Evolutionary conservation across 805 yeast species (phyloP), one percentile per base, ranked within the genome.

Genomic region (Henningerozyma blattae): DNA sequence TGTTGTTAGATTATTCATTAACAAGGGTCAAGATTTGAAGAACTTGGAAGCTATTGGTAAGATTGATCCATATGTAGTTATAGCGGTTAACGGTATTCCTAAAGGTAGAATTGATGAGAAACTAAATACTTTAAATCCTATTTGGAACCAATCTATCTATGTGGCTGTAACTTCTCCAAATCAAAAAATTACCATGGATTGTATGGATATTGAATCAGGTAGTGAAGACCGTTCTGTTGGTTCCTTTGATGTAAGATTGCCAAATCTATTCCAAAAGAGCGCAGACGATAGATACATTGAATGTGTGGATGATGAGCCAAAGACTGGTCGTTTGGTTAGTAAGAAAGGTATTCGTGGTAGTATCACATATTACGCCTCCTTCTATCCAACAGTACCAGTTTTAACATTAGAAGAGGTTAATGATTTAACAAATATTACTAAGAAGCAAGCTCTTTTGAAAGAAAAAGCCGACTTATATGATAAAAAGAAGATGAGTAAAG

Each of bases 201-300:
- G 77, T 5, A 82, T 91, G 95, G 97, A 91, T 59, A 81, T 80
- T 22, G 89, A 87, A 59, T 70, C 69, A 38, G 68, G 62, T 34
- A 72, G 79, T n/a, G 72, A 75, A 28, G 98, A 91, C 58, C 75
- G 95, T 48, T 72, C 93, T 4, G 68, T 91, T 32, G 99, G 99
- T 34, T 69, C 78, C 3, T 78, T 83, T 60, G 78, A 77, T 47
- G 59, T 91, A 15, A 72, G 74, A 46, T 63, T 83, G 41, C 64
- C 67, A 35, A 83, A 77, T 18, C 61, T 84, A 45, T 74, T 89
- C 51, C 69, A 71, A 41, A 77, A 71, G 50, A 65, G 65, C 38
- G 59, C 59, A 15, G 64, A 79, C 39, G 95, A 82, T 35, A 62
- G 66, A 37, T 76, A 75, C 42, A 57, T 72, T 36, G 81, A 76